Conservation (phyloP, 1,139 yeast genomes). For the Lodderomyces theae region DNA sequence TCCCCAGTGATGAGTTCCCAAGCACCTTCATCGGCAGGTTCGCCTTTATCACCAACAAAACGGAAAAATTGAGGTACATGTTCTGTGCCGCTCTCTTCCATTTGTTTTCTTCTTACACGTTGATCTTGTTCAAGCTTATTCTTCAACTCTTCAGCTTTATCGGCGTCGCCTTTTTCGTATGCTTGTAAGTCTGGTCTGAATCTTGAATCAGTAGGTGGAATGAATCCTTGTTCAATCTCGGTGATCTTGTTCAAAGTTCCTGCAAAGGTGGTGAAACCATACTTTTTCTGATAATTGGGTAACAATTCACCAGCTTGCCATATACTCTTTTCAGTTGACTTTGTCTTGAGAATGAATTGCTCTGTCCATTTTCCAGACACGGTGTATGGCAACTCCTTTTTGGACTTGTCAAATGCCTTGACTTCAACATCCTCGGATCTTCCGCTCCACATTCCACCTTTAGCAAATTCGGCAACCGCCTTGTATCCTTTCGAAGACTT, state of each 20-base stretch:
- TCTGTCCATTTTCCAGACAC: constrained; percentile 80
- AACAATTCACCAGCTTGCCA: constrained; percentile 72
- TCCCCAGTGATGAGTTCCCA: constrained; percentile 65
- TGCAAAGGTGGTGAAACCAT: constrained; percentile 83
- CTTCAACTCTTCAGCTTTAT: constrained; percentile 68
- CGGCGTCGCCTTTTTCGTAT: constrained; percentile 69
- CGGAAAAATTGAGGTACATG: constrained; percentile 67
- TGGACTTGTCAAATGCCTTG: constrained; percentile 44
- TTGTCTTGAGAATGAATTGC: constrained; percentile 43
- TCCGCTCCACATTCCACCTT: constrained; percentile 77
- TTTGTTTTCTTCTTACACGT: constrained; percentile 66
- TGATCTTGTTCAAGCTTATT: constrained; percentile 73
- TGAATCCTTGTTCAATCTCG: constrained; percentile 53
- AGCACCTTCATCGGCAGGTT: constrained; percentile 43
- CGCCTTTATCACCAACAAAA: constrained; percentile 37
- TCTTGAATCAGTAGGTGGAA: constrained; percentile 89
- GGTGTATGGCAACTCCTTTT: constrained; percentile 37
- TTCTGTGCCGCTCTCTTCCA: constrained; percentile 42
- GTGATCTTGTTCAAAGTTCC: constrained; percentile 81
- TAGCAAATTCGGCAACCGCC: constrained; percentile 71
- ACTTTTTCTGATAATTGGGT: constrained; percentile 57
- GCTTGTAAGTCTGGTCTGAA: constrained; percentile 78
- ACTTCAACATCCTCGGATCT: constrained; percentile 77
- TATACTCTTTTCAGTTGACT: constrained; percentile 43
- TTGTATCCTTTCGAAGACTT: constrained; percentile 65